Evolutionary conservation across 192 early-diverging fungal genomes (phyloP), one percentile per base, ranked within the genome.

Genomic region (Coemansia sp.): DNA sequence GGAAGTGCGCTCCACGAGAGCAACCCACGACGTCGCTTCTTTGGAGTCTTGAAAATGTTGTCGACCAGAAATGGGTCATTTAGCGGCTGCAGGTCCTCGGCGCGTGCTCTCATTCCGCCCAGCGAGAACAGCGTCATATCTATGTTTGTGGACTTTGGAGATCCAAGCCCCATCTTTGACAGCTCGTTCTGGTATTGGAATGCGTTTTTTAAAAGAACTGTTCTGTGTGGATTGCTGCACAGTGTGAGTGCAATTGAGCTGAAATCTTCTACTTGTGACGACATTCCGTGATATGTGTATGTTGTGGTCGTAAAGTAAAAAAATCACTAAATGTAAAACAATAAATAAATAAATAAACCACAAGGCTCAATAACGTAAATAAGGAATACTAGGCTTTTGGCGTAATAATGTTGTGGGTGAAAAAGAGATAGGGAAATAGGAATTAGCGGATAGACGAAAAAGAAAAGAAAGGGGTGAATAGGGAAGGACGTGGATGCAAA

Each of bases 31-130:
- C 78, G 72, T 2, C 69, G 64, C 59, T 71, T 80, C 16, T 71
- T 74, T 35, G 72, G 72, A 31, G 78, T 75, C 59, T 80, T 80
- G 69, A 80, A 80, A n/a, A 80, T 80, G 26, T 80, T 80, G 59
- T 80, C 78, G 2, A 72, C 39, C 12, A 80, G 40, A 64, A 80
- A 80, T 23, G 78, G 78, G 48, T 80, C 78, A 56, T 80, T 80
- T 0, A 61, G 46, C 1, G 78, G 78, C 60, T 80, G 78, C 37
- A 80, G 45, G 15, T 68, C 78, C 30, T 68, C 63, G 33, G 67
- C 55, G 16, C 77, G 72, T 20, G 64, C 64, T 4, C 68, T 35
- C 12, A 74, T n/a, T n/a, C 72, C 64, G 4, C 60, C 55, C 0
- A 57, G 67, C 2, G 65, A 67, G 28, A 70, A 74, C 30, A 80